A percentile compares a stretch with the other conserved stretches of the same genome.
These are phyloP conservation scores for Dothidotthia symphoricarpi DNA, from an alignment of 2,329 filamentous ascomycete species.

Conservation along the genomic window DNA sequence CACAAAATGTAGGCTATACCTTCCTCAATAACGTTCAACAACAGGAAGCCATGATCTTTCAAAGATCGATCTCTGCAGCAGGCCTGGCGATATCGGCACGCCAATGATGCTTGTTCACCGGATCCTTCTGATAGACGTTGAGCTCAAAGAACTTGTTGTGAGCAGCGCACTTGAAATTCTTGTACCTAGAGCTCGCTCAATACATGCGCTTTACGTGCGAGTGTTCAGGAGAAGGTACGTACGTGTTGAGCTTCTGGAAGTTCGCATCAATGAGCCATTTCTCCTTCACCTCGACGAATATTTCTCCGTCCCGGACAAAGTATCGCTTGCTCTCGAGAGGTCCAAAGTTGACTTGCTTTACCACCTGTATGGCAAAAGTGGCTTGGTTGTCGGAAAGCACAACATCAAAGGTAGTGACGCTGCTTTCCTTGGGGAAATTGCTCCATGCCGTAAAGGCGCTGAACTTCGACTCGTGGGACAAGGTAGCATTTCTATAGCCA, in stretches of 20 bases:
- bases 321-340: conserved; percentile 47
- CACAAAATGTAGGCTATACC: too few species aligned
- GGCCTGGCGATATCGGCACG: too few species aligned
- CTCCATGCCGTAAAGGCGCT: too few species aligned
- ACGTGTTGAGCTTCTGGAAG: conserved; percentile 50
- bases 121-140: conserved; percentile 52
- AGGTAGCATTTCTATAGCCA: too few species aligned
- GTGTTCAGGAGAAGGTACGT: conserved; percentile 11
- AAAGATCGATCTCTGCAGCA: not conserved
- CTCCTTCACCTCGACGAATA: conserved; percentile 41
- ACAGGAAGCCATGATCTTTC: too few species aligned
- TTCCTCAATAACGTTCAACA: too few species aligned
- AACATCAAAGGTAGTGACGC: too few species aligned
- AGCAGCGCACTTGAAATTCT: conserved; percentile 47
- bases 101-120: conserved; percentile 26
- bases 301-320: conserved; percentile 30
- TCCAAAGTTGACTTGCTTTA: conserved; percentile 49
- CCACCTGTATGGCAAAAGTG: conserved; percentile 42
- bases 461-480: too few species aligned
- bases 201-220: not conserved
- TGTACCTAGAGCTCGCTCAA: conserved; percentile 38
- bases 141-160: conserved; percentile 53
- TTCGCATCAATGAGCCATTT: conserved; percentile 44
- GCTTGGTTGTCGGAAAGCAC: too few species aligned
- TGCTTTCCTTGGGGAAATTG: too few species aligned